A percentile compares a stretch with the other conserved stretches of the same genome.
These are phyloP conservation scores for Hermanozyma aechmeae DNA, from an alignment of 805 yeast species.

Conservation along the genomic window DNA sequence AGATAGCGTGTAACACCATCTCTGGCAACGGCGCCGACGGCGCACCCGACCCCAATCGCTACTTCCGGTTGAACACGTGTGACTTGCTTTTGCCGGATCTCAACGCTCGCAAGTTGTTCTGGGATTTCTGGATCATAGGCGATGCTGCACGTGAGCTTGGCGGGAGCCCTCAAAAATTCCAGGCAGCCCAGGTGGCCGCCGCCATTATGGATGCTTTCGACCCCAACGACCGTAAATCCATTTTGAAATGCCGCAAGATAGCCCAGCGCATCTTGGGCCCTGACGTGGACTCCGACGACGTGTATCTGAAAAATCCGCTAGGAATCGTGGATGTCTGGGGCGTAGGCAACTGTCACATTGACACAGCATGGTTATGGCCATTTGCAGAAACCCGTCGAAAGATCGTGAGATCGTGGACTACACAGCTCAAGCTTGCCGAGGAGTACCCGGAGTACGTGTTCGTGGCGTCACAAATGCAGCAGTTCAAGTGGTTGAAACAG, in stretches of 20 bases:
- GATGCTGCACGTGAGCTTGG: conserved; percentile 88
- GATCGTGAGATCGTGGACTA: conserved; percentile 90
- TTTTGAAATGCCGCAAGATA: conserved; percentile 55
- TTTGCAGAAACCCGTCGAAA: conserved; percentile 92
- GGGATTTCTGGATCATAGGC: conserved; percentile 81
- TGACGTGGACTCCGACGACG: conserved; percentile 54
- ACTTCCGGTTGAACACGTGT: conserved; percentile 57
- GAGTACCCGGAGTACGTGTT: conserved; percentile 88
- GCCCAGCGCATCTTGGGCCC: conserved; percentile 59
- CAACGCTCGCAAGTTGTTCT: conserved; percentile 66
- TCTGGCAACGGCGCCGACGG: conserved; percentile 62
- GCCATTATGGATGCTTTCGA: conserved; percentile 80
- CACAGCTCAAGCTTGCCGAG: conserved; percentile 78
- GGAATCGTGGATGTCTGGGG: conserved; percentile 60
- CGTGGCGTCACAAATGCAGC: conserved; percentile 95
- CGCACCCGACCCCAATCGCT: conserved; percentile 66
- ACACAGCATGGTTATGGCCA: conserved; percentile 99
- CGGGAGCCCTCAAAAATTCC: conserved; percentile 60
- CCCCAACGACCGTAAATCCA: conserved; percentile 48
- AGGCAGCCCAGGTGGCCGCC: conserved; percentile 73
- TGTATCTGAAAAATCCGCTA: conserved; percentile 25
- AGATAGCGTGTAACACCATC: conserved; percentile 92
- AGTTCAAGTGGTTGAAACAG: conserved; percentile 80
- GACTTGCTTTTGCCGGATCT: conserved; percentile 76
- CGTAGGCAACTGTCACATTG: conserved; percentile 93